Evolutionary conservation across 371 early-diverging fungal species (phyloP).

Genomic region (Syncephalastrum monosporum): DNA sequence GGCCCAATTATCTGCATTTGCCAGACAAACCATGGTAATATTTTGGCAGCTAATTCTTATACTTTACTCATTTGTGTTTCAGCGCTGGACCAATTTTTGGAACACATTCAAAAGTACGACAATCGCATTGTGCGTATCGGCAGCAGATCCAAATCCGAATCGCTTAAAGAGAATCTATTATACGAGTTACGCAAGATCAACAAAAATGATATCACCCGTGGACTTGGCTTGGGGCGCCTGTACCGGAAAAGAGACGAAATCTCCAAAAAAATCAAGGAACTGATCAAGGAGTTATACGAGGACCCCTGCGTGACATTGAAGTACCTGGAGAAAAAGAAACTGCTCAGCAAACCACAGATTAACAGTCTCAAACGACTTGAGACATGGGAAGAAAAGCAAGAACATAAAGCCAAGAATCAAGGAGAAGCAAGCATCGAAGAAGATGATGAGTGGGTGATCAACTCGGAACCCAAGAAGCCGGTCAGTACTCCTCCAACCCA

Average conservation of each 20-base stretch:
- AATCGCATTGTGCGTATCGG: conserved; percentile 63
- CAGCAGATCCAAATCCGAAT: conserved; percentile 53
- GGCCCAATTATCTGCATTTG: conserved; percentile 67
- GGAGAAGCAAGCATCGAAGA: conserved; percentile 24
- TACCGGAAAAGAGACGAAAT: conserved; percentile 41
- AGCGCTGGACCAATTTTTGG: conserved; percentile 75
- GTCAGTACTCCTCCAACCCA: neutral
- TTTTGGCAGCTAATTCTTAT: neutral
- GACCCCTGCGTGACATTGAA: conserved; percentile 52
- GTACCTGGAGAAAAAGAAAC: conserved; percentile 30
- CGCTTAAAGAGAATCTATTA: conserved; percentile 38
- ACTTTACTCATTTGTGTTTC: neutral
- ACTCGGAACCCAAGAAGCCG: conserved; percentile 14
- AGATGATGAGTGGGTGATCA: conserved; percentile 40
- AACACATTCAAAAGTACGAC: conserved; percentile 48
- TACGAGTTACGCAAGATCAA: conserved; percentile 43
- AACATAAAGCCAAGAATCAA: neutral
- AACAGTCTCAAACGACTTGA: conserved; percentile 36
- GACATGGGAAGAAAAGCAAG: conserved; percentile 31
- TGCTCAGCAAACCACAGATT: conserved; percentile 39
- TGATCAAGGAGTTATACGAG: conserved; percentile 47
- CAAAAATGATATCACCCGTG: conserved; percentile 12
- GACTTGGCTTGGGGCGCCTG: conserved; percentile 26
- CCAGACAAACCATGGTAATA: conserved; percentile 69
- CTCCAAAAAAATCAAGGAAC: conserved; percentile 26